Percentiles rank a stretch among this genome's conserved stretches.
Conservation (phyloP, 805 yeast genomes). For the Tetrapisispora nanseiensis region DNA sequence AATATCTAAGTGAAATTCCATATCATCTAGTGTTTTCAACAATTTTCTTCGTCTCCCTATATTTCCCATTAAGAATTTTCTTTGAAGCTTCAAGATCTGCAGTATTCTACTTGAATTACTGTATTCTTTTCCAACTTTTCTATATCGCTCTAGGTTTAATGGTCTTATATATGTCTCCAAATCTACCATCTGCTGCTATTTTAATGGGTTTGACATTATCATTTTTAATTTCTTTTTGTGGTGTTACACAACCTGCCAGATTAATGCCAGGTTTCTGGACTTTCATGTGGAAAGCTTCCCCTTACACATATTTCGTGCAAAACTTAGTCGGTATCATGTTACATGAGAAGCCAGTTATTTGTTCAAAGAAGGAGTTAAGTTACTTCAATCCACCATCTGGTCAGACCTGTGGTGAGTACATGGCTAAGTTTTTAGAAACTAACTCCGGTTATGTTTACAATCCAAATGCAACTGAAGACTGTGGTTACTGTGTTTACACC, state of each 20-base stretch:
- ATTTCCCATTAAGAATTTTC: slow-evolving; percentile 38
- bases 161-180: slow-evolving; percentile 48
- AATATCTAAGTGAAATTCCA: slow-evolving; percentile 50
- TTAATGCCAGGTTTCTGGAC: slow-evolving; percentile 77
- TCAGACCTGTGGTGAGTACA: slow-evolving; percentile 52
- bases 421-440: slow-evolving; percentile 33
- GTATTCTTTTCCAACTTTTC: slow-evolving; percentile 38
- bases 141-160: slow-evolving; percentile 42
- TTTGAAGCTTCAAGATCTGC: slow-evolving; percentile 38
- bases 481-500: slow-evolving; percentile 42
- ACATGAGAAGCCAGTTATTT: slow-evolving; percentile 43
- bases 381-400: slow-evolving; percentile 48
- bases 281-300: slow-evolving; percentile 70
- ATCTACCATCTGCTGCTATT: slow-evolving; percentile 58
- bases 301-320: slow-evolving; percentile 60
- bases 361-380: slow-evolving; percentile 41
- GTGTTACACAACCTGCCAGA: slow-evolving; percentile 49
- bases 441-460: slow-evolving; percentile 49
- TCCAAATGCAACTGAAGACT: slow-evolving; percentile 38
- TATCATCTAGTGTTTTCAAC: slow-evolving; percentile 43
- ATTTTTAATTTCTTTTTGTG: slow-evolving; percentile 55
- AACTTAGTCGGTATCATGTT: slow-evolving; percentile 40
- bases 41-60: slow-evolving; percentile 43
- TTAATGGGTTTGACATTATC: slow-evolving; percentile 46
- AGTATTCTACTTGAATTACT: slow-evolving; percentile 36